Evolutionary conservation across 2,329 filamentous ascomycete genomes (phyloP), one percentile per base, ranked within the genome.

Genomic region (Pseudogymnoascus sp.): DNA sequence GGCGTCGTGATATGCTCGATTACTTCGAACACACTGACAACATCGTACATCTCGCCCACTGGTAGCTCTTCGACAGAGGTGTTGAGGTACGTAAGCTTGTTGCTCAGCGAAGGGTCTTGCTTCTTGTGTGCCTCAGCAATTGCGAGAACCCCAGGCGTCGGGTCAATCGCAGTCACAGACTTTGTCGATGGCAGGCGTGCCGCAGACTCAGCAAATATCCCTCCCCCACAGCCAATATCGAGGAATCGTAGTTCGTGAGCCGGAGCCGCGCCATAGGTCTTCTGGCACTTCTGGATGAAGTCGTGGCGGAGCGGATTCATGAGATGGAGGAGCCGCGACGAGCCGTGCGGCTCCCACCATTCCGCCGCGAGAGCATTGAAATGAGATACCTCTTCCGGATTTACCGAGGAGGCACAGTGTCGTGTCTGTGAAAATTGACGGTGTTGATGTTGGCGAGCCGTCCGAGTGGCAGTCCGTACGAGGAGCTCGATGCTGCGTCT

Each of bases 271-370:
- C 58, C 58, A 10, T 60, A 31, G 33, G 58, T 39, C 38, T 60
- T 60, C 58, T 60, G 33, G 72, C 93, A 97, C 66, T 79, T 77
- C 21, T 81, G 81, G 74, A 97, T 94, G 77, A 97, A 97, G 76
- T 92, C 87, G 78, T 97, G 92, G 35, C 94, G 92, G 52, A 96
- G 84, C 1, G 94, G 94, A 77, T 99, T 97, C 93, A 99, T 97
- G 68, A 96, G 87, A 76, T 99, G 94, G 2, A 99, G 85, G 63
- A 97, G 86, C 39, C 93, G 86, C 3, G 92, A 97, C 6, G 93
- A 88, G 60, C 94, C 94, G 72, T 96, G 87, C 1, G 93, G 90
- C 76, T 97, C 92, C 94, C 94, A 99, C 94, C 94, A 99, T 70
- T 88, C 88, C 67, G 90, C 90, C 67, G 94, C 94, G 71, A 99